A percentile compares a stretch with the other conserved stretches of the same genome.
These are phyloP conservation scores for Flaveria sonorensis DNA, from an alignment of 129 eudicot species.

Conservation along the genomic window DNA sequence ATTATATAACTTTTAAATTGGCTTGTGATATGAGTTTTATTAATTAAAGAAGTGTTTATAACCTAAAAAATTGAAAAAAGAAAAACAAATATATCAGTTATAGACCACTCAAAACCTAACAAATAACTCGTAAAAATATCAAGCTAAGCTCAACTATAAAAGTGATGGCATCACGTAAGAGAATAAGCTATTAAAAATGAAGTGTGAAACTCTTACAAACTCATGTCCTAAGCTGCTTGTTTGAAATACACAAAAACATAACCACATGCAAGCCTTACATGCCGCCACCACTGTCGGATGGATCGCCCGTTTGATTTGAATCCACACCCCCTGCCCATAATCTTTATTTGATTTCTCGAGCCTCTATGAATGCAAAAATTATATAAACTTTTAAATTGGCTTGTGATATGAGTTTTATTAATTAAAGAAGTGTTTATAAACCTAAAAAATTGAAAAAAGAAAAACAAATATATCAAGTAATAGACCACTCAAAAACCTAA, in stretches of 20 bases:
- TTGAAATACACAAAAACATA: constrained; percentile 11
- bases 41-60: constrained; percentile 12
- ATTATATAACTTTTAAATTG: too few species aligned
- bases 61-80: background rate
- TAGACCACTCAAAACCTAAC: too few species aligned
- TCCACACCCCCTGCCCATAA: constrained; percentile 84
- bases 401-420: background rate
- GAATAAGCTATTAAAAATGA: constrained; percentile 22
- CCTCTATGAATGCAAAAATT: too few species aligned
- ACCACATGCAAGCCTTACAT: constrained; percentile 30
- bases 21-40: background rate
- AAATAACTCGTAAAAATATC: too few species aligned
- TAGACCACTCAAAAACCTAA: too few species aligned
- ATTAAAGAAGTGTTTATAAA: constrained; percentile 13
- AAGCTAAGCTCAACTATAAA: constrained; percentile 25
- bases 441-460: background rate
- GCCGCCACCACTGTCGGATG: constrained; percentile 38
- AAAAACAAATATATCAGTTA: too few species aligned
- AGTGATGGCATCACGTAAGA: constrained; percentile 22
- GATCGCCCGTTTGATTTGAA: constrained; percentile 51
- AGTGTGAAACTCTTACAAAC: constrained; percentile 40
- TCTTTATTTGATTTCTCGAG: too few species aligned
- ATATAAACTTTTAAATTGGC: too few species aligned
- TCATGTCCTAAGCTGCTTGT: constrained; percentile 28
- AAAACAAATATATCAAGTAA: too few species aligned